Evolutionary conservation across 2,329 filamentous ascomycete species (phyloP), one percentile per base, ranked within the genome.

Genomic region (Pyricularia grisea): DNA sequence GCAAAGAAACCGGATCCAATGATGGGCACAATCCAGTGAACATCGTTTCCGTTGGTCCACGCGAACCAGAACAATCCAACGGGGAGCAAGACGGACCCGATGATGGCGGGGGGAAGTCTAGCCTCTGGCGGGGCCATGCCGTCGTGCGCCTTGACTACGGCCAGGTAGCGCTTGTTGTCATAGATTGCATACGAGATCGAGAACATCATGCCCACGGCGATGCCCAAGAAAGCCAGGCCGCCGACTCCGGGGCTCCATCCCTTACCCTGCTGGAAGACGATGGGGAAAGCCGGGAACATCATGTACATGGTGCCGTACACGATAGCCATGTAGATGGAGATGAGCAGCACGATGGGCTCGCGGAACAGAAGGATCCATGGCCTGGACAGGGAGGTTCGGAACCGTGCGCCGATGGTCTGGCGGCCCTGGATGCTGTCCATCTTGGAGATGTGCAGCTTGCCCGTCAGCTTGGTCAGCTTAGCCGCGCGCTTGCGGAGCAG

Each of bases 191-290:
- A 89, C 1, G 76, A 73, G 2, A 91, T 83, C 0, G 87, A 87
- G 9, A 80, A 68, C 4, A 88, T 73, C 82, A 92, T 90, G 68
- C 91, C 90, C 31, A 91, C 84, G 10, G 87, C 84, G 42, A 92
- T 85, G 60, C 90, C 94, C 6, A 90, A 74, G 77, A 96, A 97
- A 1, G 92, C 86, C 2, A 97, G 85, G 0, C 94, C 93, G 0
- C 89, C 88, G 50, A 91, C 79, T 0, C 91, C 89, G 0, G 90
- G 82, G 2, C 84, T 84, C 94, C 93, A 97, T 70, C 92, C 92
- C 23, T 94, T 90, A 70, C 85, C 76, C 60, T 90, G 82, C 12
- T 84, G 83, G 78, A 95, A 97, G 36, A 92, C 88, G 73, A 92
- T 88, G 4, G 87, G 86, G 76, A 88, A 87, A 14, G 86, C 85